Evolutionary conservation across 306 rosid genomes (phyloP).

Genomic region (Macrotyloma uniflorum): DNA sequence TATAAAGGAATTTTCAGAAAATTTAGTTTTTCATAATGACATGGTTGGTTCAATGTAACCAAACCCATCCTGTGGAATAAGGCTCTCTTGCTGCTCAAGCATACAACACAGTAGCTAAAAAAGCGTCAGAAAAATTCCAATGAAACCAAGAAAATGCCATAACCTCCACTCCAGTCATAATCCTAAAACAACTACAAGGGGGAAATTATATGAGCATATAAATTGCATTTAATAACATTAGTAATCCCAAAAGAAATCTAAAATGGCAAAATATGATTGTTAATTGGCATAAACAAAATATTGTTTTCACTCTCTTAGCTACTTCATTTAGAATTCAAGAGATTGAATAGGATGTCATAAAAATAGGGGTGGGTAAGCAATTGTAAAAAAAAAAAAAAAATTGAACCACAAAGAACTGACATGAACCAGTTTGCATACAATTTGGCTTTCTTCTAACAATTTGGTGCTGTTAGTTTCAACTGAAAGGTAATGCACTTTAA

Average conservation of each 20-base stretch:
- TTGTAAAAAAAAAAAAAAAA: too few relatives aligned
- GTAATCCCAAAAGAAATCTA: not conserved
- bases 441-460: too few relatives aligned
- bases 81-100: not conserved
- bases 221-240: not conserved
- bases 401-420: too few relatives aligned
- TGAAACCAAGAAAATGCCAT: not conserved
- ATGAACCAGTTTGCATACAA: too few relatives aligned
- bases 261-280: not conserved
- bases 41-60: not conserved
- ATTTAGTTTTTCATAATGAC: not conserved
- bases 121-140: constrained; percentile 23
- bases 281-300: not conserved
- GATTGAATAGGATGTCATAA: not conserved
- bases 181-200: not conserved
- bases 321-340: constrained; percentile 2
- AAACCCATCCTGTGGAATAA: not conserved
- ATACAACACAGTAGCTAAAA: constrained; percentile 16
- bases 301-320: not conserved
- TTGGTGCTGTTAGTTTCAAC: too few relatives aligned
- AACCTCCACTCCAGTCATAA: not conserved
- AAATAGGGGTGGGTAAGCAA: too few relatives aligned
- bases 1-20: not conserved
- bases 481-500: too few relatives aligned
- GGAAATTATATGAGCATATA: not conserved